Evolutionary conservation across 225 moss, liverwort and hornwort species (phyloP), one percentile per base, ranked within the genome.

Genomic region (Physcomitrellopsis africana): DNA sequence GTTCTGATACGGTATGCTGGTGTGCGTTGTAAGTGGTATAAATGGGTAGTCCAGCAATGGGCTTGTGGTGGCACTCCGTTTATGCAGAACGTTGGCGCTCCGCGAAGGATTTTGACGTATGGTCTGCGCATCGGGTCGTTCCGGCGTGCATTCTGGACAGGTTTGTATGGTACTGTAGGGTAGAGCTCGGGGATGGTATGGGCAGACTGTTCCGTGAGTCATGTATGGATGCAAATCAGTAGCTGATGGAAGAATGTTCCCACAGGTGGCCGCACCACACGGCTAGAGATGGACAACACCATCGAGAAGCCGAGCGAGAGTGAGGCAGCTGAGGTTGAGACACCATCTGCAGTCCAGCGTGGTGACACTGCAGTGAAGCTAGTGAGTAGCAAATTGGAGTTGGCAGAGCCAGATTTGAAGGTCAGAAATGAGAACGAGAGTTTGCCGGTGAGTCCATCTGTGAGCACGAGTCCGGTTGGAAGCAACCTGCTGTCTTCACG

Each of bases 221-320:
- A n/a, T 9, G 10, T 42, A 46, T 42, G 10, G 27, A 44, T 22
- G 45, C 13, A 23, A 13, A 12, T 27, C 10, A 17, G 70, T 29
- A 70, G 26, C 54, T 68, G 20, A 76, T 53, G 12, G 32, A 5
- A 37, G 9, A 42, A n/a, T 56, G 32, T 74, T 2, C 67, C 32
- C 63, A 65, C 83, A 84, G 87, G 79, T 81, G 52, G 74, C 54
- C 69, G 57, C 41, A 46, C 77, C 45, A 46, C 32, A 37, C 63
- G 67, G 74, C 81, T 63, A 51, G 68, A 77, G 69, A 84, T 84
- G 81, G 84, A 87, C 41, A 79, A 2, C 32, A 37, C 51, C 60
- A 57, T 60, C 29, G 77, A 77, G 63, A 74, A 70, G 62, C 14
- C 76, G 23, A 64, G 52, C 46, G 71, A 18, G 52, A 63, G 22